Conservation (phyloP, 176 grass and related monocot genomes). For the Lolium rigidum region DNA sequence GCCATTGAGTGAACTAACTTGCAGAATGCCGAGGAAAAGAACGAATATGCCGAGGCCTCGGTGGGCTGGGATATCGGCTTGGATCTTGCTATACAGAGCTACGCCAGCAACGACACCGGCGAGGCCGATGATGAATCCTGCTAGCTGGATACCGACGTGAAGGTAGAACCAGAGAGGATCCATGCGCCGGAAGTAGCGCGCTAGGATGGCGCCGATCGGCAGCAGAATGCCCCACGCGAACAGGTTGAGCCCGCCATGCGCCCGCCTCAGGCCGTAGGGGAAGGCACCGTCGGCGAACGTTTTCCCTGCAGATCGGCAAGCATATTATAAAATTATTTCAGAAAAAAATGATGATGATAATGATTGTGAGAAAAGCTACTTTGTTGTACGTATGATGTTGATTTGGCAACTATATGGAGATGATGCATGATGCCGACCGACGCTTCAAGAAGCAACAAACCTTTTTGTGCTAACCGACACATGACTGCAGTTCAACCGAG, state of each 20-base stretch:
- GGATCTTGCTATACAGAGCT: conserved; percentile 79
- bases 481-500: neutral
- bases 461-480: conserved; percentile 37
- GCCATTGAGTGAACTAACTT: conserved; percentile 44
- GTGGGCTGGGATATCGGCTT: conserved; percentile 76
- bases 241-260: conserved; percentile 81
- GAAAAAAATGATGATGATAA: too few relatives aligned
- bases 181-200: conserved; percentile 75
- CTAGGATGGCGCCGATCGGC: conserved; percentile 86
- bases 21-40: conserved; percentile 79
- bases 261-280: conserved; percentile 64
- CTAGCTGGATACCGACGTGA: conserved; percentile 73
- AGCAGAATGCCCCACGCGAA: conserved; percentile 88
- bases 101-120: conserved; percentile 82
- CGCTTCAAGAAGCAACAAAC: conserved; percentile 42
- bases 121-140: conserved; percentile 80
- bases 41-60: conserved; percentile 92
- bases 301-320: conserved; percentile 54
- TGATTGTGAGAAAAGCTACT: neutral
- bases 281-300: conserved; percentile 55
- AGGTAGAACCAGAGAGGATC: conserved; percentile 96
- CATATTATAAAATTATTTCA: conserved; percentile 13
- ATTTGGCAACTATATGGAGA: conserved; percentile 43
- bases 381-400: conserved; percentile 22
- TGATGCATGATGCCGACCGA: conserved; percentile 1